These are phyloP conservation scores for Scheffersomyces insectosa DNA, from an alignment of 1,139 yeast species.

Conservation along the genomic window DNA sequence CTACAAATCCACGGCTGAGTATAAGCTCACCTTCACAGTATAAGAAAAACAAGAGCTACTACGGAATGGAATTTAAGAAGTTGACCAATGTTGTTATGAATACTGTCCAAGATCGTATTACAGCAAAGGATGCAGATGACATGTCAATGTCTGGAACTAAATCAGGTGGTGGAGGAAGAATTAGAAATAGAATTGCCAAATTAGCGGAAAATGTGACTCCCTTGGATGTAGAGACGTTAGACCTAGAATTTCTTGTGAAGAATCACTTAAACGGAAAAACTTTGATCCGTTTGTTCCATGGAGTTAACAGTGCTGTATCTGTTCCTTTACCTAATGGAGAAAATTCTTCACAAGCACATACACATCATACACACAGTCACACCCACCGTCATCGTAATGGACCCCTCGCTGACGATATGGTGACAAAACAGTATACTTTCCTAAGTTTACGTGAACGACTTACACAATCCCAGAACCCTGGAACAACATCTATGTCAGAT, in stretches of 20 bases:
- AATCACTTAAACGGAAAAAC: slow-evolving; percentile 38
- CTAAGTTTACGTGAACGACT: slow-evolving; percentile 41
- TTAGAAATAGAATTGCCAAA: slow-evolving; percentile 38
- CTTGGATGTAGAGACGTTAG: slow-evolving; percentile 45
- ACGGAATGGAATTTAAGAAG: slow-evolving; percentile 56
- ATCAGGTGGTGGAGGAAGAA: slow-evolving; percentile 26
- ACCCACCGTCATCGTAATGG: not conserved
- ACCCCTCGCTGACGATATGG: slow-evolving; percentile 1
- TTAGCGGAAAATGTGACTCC: slow-evolving; percentile 39
- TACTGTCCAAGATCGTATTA: slow-evolving; percentile 66
- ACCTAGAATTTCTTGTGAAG: slow-evolving; percentile 36
- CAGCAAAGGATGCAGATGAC: slow-evolving; percentile 30
- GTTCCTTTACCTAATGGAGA: not conserved
- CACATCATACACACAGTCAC: slow-evolving; percentile 11
- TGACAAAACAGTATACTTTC: slow-evolving; percentile 26
- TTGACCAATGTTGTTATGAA: slow-evolving; percentile 68
- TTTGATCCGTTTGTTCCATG: slow-evolving; percentile 37
- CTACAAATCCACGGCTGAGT: slow-evolving; percentile 4
- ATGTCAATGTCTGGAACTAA: slow-evolving; percentile 16
- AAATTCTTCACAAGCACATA: slow-evolving; percentile 6
- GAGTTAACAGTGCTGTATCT: slow-evolving; percentile 12
- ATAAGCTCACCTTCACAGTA: slow-evolving; percentile 13
- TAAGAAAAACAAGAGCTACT: slow-evolving; percentile 30
- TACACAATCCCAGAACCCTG: slow-evolving; percentile 21
- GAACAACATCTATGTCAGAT: slow-evolving; percentile 16